A percentile compares a stretch with the other conserved stretches of the same genome.
Conservation (phyloP, 1,284 basidiomycete genomes). For the Apiotrichum laibachii region DNA sequence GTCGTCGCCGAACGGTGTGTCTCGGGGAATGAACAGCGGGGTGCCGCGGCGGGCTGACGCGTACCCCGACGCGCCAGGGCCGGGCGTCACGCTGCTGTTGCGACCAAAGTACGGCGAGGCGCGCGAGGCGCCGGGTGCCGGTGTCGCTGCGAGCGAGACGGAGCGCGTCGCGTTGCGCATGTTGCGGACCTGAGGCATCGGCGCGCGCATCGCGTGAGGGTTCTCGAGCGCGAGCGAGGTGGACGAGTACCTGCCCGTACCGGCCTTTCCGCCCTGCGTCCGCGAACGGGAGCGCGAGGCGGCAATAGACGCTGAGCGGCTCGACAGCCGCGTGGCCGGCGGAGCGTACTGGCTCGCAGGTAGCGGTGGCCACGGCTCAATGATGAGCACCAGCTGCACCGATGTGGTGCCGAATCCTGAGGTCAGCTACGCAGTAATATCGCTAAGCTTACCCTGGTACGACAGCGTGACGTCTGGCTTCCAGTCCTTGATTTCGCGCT, state of each 20-base stretch:
- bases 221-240: slow-evolving; percentile 29
- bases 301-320: slow-evolving; percentile 37
- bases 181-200: slow-evolving; percentile 23
- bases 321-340: slow-evolving; percentile 44
- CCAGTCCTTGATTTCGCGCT: slow-evolving; percentile 45
- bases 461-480: slow-evolving; percentile 44
- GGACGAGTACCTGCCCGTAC: slow-evolving; percentile 32
- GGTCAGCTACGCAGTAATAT: neutral
- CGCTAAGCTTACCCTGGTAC: slow-evolving; percentile 35
- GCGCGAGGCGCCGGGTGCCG: slow-evolving; percentile 15
- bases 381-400: slow-evolving; percentile 46
- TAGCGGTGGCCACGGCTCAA: slow-evolving; percentile 48
- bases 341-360: slow-evolving; percentile 43
- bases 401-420: slow-evolving; percentile 48
- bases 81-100: slow-evolving; percentile 26
- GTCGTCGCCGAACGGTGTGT: slow-evolving; percentile 45
- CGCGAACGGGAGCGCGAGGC: slow-evolving; percentile 33
- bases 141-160: slow-evolving; percentile 28
- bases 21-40: slow-evolving; percentile 43
- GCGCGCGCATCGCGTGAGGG: neutral
- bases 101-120: slow-evolving; percentile 4
- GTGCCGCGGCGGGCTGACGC: neutral
- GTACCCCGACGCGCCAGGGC: slow-evolving; percentile 9
- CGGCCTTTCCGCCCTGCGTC: slow-evolving; percentile 22
- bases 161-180: slow-evolving; percentile 44